These are phyloP conservation scores for Rhodotorula diobovata DNA, from an alignment of 768 basidiomycete species.

Conservation along the genomic window DNA sequence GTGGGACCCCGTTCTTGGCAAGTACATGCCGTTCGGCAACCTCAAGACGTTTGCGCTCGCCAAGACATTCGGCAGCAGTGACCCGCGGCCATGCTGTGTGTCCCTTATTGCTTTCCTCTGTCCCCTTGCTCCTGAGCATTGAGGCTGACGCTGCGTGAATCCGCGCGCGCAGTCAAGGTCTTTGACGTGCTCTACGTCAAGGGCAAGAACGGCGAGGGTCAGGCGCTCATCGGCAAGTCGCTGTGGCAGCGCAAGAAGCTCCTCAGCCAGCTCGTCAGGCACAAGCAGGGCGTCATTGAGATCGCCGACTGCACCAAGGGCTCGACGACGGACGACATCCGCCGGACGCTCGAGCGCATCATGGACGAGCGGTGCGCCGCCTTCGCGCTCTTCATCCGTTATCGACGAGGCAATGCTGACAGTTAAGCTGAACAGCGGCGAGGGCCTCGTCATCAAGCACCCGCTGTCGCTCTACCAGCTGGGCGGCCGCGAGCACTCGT, in stretches of 20 bases:
- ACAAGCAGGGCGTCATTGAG: constrained; percentile 74
- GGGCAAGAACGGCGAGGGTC: constrained; percentile 49
- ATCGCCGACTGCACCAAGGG: constrained; percentile 68
- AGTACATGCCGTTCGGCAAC: constrained; percentile 85
- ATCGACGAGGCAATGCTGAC: neutral
- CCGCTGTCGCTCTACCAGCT: constrained; percentile 71
- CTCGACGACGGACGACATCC: constrained; percentile 73
- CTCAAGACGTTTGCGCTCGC: constrained; percentile 77
- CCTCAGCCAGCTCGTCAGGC: constrained; percentile 62
- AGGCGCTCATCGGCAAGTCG: constrained; percentile 66
- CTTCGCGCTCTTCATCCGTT: neutral
- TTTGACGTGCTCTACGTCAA: constrained; percentile 91
- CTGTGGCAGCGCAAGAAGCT: constrained; percentile 74
- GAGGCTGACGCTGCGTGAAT: neutral
- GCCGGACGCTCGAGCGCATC: constrained; percentile 71
- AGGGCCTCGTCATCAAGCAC: constrained; percentile 89
- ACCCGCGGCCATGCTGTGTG: constrained; percentile 86
- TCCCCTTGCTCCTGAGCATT: neutral
- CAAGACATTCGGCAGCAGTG: constrained; percentile 54
- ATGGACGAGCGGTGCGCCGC: constrained; percentile 58
- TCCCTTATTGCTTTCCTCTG: constrained; percentile 27
- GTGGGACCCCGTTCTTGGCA: constrained; percentile 85
- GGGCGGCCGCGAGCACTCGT: constrained; percentile 81
- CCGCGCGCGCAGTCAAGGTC: constrained; percentile 69
- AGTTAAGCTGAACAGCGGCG: constrained; percentile 57